These are phyloP conservation scores for Xylaria sp. DNA, from an alignment of 2,329 filamentous ascomycete species.

Conservation along the genomic window DNA sequence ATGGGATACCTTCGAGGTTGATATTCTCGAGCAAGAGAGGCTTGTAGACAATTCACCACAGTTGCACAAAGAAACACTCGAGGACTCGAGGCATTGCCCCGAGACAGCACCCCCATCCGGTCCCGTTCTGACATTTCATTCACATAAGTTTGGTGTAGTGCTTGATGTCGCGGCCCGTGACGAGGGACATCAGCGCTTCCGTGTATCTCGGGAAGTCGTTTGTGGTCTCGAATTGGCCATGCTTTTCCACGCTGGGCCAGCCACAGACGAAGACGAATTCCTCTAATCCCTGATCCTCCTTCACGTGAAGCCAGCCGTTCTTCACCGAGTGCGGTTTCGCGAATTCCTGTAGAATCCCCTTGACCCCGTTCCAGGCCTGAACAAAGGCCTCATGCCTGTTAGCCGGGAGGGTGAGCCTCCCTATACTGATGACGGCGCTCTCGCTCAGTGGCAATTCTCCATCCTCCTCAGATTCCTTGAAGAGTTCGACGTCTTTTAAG, in stretches of 20 bases:
- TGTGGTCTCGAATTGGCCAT: constrained; percentile 35
- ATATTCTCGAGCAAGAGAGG: constrained; percentile 38
- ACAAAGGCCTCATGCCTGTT: constrained; percentile 39
- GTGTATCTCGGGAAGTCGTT: constrained; percentile 31
- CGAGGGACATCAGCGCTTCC: constrained; percentile 24
- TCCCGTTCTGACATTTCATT: constrained; percentile 22
- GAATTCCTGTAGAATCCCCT: constrained; percentile 35
- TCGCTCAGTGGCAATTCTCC: constrained; percentile 27
- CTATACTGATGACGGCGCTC: constrained; percentile 44
- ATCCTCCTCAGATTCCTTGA: constrained; percentile 15
- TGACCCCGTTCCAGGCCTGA: constrained; percentile 39
- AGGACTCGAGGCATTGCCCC: background rate
- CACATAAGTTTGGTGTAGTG: constrained; percentile 39
- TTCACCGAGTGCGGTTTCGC: constrained; percentile 39
- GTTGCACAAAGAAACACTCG: constrained; percentile 31
- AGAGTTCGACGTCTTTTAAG: constrained; percentile 37
- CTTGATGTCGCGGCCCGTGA: constrained; percentile 31
- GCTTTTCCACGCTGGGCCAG: constrained; percentile 40
- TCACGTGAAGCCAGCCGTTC: constrained; percentile 48
- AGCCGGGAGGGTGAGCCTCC: constrained; percentile 35
- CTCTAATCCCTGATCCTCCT: constrained; percentile 38
- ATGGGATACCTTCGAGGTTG: constrained; percentile 58
- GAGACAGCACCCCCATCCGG: background rate
- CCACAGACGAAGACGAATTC: constrained; percentile 46
- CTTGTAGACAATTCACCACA: constrained; percentile 37